Evolutionary conservation across 2,329 filamentous ascomycete species (phyloP).

Genomic region (Trichoderma atrobrunneum): DNA sequence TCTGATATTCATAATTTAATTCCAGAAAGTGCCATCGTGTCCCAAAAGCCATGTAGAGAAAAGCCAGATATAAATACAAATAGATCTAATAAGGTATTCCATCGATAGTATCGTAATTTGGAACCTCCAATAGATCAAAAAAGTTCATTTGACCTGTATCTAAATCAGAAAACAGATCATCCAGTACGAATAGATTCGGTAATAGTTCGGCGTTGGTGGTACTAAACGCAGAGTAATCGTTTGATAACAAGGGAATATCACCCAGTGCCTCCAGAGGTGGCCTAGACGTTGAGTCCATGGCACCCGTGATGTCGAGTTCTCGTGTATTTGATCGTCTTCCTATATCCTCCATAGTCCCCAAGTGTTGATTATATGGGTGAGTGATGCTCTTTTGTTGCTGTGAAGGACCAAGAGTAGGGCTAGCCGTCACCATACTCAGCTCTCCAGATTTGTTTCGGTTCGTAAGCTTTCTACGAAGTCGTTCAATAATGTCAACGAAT

Average conservation of each 20-base stretch:
- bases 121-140: neutral
- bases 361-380: neutral
- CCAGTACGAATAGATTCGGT: neutral
- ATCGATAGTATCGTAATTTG: neutral
- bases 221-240: neutral
- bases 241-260: neutral
- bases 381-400: neutral
- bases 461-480: neutral
- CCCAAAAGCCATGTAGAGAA: neutral
- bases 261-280: neutral
- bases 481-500: conserved; percentile 1
- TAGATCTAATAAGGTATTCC: neutral
- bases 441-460: neutral
- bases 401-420: neutral
- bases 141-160: neutral
- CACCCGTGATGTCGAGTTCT: neutral
- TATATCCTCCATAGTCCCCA: neutral
- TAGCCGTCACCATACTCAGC: neutral
- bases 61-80: too few relatives aligned
- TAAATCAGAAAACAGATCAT: neutral
- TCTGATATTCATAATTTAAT: neutral
- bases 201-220: neutral
- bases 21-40: neutral
- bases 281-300: neutral
- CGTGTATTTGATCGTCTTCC: neutral